phyloP scores from a whole-genome alignment of 164 flowering plant genomes.

The Annona squamosa region DNA sequence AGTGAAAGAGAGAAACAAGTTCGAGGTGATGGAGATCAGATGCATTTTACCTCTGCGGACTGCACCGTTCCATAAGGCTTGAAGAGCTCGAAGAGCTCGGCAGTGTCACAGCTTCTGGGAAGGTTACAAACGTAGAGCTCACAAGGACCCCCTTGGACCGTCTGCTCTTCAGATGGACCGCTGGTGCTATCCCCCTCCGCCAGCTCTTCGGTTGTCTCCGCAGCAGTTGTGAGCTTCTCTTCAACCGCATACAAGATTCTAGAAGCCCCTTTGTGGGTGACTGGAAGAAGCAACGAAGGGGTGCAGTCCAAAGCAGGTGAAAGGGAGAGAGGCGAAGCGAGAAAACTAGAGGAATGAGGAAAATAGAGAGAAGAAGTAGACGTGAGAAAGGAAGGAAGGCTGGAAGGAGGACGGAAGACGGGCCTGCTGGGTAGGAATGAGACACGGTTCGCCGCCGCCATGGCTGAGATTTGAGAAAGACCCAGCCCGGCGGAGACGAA shows the following conservation, averaged over 20 bases:
- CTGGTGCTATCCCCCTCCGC: background rate
- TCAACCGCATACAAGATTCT: conserved; percentile 4
- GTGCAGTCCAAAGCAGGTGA: background rate
- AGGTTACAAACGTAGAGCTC: conserved; percentile 41
- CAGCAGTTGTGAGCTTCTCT: background rate
- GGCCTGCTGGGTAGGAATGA: background rate
- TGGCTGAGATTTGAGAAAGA: conserved; percentile 1
- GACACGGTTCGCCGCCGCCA: background rate
- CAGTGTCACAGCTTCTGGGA: conserved; percentile 31
- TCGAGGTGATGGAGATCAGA: too few relatives aligned
- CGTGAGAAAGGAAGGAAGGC: background rate
- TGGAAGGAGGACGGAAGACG: background rate
- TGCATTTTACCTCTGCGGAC: conserved; percentile 26
- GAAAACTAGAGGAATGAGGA: background rate
- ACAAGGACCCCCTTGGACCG: conserved; percentile 9
- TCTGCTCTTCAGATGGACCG: background rate
- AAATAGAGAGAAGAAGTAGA: background rate
- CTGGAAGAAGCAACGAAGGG: background rate
- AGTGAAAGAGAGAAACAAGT: too few relatives aligned
- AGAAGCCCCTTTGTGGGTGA: conserved; percentile 2
- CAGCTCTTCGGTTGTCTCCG: background rate
- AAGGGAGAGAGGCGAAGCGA: background rate
- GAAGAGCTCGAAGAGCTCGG: conserved; percentile 29
- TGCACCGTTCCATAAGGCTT: conserved; percentile 33
- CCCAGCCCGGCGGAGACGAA: background rate